Conservation (phyloP, 2,329 filamentous ascomycete genomes). For the Dactylellina sp. region DNA sequence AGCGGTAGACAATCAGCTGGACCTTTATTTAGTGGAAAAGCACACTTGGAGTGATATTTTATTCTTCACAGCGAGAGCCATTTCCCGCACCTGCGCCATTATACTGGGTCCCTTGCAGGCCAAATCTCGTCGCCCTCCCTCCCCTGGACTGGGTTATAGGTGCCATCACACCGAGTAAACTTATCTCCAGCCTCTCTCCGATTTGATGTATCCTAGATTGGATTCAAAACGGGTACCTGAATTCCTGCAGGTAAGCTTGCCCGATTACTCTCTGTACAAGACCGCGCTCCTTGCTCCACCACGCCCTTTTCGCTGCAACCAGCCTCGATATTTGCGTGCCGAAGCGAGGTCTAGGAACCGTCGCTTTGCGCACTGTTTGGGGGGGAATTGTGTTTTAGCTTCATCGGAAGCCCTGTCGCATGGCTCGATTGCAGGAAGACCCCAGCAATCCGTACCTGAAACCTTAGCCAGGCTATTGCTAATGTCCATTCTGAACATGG, state of each 20-base stretch:
- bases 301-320: conserved; percentile 5
- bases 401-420: conserved; percentile 44
- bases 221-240: conserved; percentile 26
- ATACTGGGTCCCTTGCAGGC: conserved; percentile 32
- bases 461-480: conserved; percentile 31
- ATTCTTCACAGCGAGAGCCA: neutral
- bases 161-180: too few species aligned
- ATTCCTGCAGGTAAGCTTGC: conserved; percentile 4
- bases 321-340: conserved; percentile 41
- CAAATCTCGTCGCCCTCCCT: conserved; percentile 7
- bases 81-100: conserved; percentile 1
- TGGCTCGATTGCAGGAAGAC: conserved; percentile 35
- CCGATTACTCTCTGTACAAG: neutral
- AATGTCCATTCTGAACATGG: conserved; percentile 2
- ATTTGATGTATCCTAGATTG: too few species aligned
- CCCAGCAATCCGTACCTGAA: conserved; percentile 57
- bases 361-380: conserved; percentile 38
- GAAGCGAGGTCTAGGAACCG: conserved; percentile 44
- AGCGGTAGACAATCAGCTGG: conserved; percentile 3
- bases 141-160: conserved; percentile 5
- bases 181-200: too few species aligned
- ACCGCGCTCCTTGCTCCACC: neutral
- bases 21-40: neutral
- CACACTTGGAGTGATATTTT: neutral
- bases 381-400: conserved; percentile 29